phyloP scores from a whole-genome alignment of 768 basidiomycete species.

The Leucosporidium yakuticum region DNA sequence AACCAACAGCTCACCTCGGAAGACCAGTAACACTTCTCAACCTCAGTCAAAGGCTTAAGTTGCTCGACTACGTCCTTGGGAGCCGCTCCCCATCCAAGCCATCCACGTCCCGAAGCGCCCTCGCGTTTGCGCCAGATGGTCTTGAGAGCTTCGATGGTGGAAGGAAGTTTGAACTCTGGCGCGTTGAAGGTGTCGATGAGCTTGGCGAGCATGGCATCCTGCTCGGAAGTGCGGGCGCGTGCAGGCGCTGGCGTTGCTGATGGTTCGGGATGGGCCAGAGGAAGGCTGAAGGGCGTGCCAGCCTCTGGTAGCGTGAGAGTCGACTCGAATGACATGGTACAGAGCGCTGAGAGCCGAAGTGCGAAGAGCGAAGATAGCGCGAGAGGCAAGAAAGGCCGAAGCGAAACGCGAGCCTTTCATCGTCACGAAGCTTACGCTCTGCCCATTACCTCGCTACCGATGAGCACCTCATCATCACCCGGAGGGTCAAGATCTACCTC shows the following conservation, averaged over 20 bases:
- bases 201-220: slow-evolving; percentile 26
- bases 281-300: slow-evolving; percentile 12
- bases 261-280: slow-evolving; percentile 19
- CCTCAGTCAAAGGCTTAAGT: slow-evolving; percentile 20
- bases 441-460: background rate
- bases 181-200: slow-evolving; percentile 34
- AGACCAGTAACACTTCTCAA: slow-evolving; percentile 37
- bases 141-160: slow-evolving; percentile 27
- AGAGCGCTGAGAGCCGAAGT: background rate
- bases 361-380: background rate
- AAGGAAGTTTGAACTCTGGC: slow-evolving; percentile 24
- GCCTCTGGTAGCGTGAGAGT: background rate
- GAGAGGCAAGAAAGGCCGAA: background rate
- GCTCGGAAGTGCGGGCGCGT: slow-evolving; percentile 22
- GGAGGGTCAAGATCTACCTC: no score
- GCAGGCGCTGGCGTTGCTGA: slow-evolving; percentile 13
- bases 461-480: no score
- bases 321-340: background rate
- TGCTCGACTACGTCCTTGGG: slow-evolving; percentile 14
- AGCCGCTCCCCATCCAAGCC: slow-evolving; percentile 33
- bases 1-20: background rate
- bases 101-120: background rate
- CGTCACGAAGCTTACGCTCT: background rate
- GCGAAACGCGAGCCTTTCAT: background rate
- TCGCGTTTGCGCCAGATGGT: slow-evolving; percentile 39